These are phyloP conservation scores for Schoenoplectus tabernaemontani DNA, from an alignment of 202 grass and related monocot genomes.

Conservation along the genomic window DNA sequence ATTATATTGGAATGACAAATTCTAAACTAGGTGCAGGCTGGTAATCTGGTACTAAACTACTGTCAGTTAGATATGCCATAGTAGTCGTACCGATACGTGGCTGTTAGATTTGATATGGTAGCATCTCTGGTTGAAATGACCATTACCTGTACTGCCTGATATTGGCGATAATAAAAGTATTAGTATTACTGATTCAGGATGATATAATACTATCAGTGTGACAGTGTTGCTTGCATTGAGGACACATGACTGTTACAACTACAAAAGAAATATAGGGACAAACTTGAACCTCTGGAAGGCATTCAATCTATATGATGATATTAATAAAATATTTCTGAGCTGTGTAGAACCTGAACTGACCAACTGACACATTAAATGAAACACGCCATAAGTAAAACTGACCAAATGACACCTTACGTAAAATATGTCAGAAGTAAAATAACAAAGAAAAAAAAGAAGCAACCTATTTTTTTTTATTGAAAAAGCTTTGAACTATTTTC, in stretches of 20 bases:
- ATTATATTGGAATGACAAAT: not conserved
- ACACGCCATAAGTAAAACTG: not conserved
- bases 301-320: not conserved
- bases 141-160: not conserved
- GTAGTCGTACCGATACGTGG: not conserved
- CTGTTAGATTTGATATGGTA: not conserved
- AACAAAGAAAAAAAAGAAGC: not conserved
- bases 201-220: not conserved
- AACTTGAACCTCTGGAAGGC: not conserved
- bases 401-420: not conserved
- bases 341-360: not conserved
- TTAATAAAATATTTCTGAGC: not conserved
- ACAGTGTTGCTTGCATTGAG: not conserved
- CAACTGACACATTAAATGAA: not conserved
- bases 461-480: not conserved
- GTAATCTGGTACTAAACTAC: not conserved
- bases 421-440: not conserved
- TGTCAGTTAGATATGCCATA: not conserved
- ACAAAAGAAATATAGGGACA: not conserved
- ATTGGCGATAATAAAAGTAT: not conserved
- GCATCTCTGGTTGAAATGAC: not conserved
- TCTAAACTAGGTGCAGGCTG: not conserved
- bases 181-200: not conserved
- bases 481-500: not conserved
- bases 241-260: not conserved